Percentiles rank a stretch among this genome's conserved stretches.
phyloP scores from a whole-genome alignment of 768 basidiomycete genomes.

The Cystofilobasidium bisporidii region DNA sequence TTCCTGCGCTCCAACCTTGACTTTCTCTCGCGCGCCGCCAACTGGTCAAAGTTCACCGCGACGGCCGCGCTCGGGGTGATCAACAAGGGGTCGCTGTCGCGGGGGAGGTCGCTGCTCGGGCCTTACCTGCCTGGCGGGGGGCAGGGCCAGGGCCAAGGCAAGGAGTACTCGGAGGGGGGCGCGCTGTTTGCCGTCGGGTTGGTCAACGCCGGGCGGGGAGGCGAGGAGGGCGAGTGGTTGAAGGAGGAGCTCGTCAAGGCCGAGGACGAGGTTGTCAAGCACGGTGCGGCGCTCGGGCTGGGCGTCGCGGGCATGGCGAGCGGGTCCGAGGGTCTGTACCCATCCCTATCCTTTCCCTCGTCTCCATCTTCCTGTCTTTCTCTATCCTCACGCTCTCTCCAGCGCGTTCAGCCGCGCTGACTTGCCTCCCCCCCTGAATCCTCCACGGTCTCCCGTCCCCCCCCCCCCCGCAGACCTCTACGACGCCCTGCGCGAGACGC shows the following conservation, averaged over 20 bases:
- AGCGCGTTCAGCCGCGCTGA: too few relatives aligned
- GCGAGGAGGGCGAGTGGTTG: conserved; percentile 49
- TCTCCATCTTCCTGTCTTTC: too few relatives aligned
- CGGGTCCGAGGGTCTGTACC: conserved; percentile 51
- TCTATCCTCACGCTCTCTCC: too few relatives aligned
- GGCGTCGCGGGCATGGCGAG: conserved; percentile 93
- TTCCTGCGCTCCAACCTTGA: conserved; percentile 93
- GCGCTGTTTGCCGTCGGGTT: conserved; percentile 90
- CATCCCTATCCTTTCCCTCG: too few relatives aligned
- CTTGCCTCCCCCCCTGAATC: too few relatives aligned
- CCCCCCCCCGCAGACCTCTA: conserved; percentile 56
- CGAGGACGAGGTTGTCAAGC: conserved; percentile 76
- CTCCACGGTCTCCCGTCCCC: not conserved
- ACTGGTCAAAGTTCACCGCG: conserved; percentile 98
- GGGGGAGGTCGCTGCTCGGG: conserved; percentile 81
- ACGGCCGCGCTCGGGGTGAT: conserved; percentile 96
- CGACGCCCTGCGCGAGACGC: conserved; percentile 75
- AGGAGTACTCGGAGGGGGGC: conserved; percentile 86
- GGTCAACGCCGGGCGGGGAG: conserved; percentile 69
- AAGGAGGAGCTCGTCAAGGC: conserved; percentile 59
- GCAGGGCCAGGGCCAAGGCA: conserved; percentile 51
- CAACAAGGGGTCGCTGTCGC: conserved; percentile 90
- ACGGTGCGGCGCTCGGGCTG: conserved; percentile 93
- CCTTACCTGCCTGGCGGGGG: conserved; percentile 74
- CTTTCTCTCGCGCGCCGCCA: conserved; percentile 87